Conservation (phyloP, 768 basidiomycete species). For the Krasilnikovozyma curviuscula region DNA sequence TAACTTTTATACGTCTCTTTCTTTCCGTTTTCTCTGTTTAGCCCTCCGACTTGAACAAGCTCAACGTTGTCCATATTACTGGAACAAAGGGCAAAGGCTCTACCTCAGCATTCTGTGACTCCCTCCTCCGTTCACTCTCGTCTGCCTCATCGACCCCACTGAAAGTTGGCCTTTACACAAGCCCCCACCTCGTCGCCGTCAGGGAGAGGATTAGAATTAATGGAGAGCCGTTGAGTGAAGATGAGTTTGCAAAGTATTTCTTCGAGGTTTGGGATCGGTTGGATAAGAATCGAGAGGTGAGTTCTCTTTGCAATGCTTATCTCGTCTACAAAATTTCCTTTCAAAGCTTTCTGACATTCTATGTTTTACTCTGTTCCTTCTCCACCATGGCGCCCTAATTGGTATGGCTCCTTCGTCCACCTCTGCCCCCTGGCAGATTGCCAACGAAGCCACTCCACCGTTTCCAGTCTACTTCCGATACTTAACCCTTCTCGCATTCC, state of each 20-base stretch:
- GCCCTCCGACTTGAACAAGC: constrained; percentile 60
- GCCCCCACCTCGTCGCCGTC: constrained; percentile 87
- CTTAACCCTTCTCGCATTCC: constrained; percentile 76
- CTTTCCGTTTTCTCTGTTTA: constrained; percentile 24
- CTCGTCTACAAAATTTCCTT: too few relatives aligned
- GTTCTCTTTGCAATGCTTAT: constrained; percentile 11
- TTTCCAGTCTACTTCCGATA: constrained; percentile 92
- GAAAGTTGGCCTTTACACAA: constrained; percentile 85
- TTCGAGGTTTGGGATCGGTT: constrained; percentile 89
- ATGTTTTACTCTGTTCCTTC: too few relatives aligned
- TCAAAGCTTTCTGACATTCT: too few relatives aligned
- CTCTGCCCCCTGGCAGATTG: neutral
- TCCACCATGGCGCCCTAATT: too few relatives aligned
- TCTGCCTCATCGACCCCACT: constrained; percentile 15
- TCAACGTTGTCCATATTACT: constrained; percentile 90
- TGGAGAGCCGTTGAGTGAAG: constrained; percentile 71
- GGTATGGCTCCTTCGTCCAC: too few relatives aligned
- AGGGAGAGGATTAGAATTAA: constrained; percentile 89
- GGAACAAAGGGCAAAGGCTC: constrained; percentile 98
- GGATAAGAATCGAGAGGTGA: constrained; percentile 41
- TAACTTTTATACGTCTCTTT: too few relatives aligned
- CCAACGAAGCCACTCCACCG: constrained; percentile 29
- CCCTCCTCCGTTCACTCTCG: constrained; percentile 61
- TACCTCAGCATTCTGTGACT: constrained; percentile 79
- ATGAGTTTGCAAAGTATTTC: constrained; percentile 72